phyloP scores from a whole-genome alignment of 2,329 filamentous ascomycete genomes.

The Trichoderma sp. region DNA sequence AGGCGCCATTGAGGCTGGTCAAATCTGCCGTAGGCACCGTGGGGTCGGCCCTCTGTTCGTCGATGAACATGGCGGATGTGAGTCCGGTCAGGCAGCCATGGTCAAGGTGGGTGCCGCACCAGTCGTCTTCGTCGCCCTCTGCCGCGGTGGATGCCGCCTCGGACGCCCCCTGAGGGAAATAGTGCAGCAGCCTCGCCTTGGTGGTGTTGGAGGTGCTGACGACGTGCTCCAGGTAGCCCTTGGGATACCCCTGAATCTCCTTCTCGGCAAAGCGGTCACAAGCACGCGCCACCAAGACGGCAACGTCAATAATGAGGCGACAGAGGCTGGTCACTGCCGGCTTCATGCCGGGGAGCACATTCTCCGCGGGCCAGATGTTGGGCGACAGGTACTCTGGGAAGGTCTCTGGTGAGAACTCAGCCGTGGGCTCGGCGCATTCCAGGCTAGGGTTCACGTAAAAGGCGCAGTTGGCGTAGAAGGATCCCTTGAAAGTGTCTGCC shows the following conservation, averaged over 20 bases:
- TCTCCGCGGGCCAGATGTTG: constrained; percentile 81
- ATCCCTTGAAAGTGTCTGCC: constrained; percentile 79
- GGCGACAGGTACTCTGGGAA: constrained; percentile 88
- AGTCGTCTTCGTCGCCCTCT: constrained; percentile 71
- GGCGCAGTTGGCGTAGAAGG: constrained; percentile 81
- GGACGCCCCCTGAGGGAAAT: constrained; percentile 68
- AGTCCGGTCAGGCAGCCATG: constrained; percentile 93
- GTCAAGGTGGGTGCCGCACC: constrained; percentile 90
- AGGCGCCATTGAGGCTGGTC: constrained; percentile 34
- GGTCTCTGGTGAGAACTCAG: constrained; percentile 59
- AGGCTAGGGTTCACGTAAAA: constrained; percentile 70
- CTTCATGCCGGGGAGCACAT: constrained; percentile 74
- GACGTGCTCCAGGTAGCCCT: constrained; percentile 81
- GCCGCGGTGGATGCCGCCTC: constrained; percentile 33
- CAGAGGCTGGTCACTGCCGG: constrained; percentile 74
- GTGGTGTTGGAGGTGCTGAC: constrained; percentile 84
- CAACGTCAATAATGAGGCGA: constrained; percentile 82
- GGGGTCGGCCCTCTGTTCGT: constrained; percentile 61
- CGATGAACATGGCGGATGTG: constrained; percentile 94
- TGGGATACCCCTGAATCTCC: constrained; percentile 75
- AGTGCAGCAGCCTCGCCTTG: constrained; percentile 90
- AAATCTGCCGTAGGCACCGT: constrained; percentile 37
- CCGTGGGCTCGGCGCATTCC: constrained; percentile 63
- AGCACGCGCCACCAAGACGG: constrained; percentile 82
- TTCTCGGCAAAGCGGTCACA: constrained; percentile 83